Evolutionary conservation across 257 asterid genomes (phyloP).

Genomic region (Asclepias syriaca): DNA sequence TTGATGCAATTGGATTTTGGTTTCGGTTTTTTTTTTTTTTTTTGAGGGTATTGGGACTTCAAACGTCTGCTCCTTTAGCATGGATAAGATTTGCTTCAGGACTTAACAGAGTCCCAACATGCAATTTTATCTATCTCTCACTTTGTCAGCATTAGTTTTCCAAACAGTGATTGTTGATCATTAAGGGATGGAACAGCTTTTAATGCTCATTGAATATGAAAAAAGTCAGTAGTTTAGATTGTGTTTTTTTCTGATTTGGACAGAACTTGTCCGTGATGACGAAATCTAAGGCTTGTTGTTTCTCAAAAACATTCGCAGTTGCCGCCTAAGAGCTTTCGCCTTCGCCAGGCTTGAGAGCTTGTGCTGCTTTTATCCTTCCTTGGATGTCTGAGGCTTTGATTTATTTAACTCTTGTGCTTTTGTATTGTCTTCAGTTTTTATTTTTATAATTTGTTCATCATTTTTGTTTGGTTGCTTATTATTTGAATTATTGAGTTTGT

Average conservation of each 20-base stretch:
- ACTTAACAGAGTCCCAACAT: conserved; percentile 33
- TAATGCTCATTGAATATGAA: not conserved
- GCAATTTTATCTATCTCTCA: conserved; percentile 31
- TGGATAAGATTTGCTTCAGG: conserved; percentile 27
- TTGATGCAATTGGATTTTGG: not conserved
- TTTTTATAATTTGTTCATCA: not conserved
- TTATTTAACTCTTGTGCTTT: not conserved
- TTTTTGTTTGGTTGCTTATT: not conserved
- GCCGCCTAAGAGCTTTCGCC: conserved; percentile 74
- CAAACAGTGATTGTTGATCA: conserved; percentile 33
- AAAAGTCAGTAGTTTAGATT: not conserved
- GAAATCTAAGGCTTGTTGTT: conserved; percentile 64
- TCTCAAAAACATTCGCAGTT: conserved; percentile 75
- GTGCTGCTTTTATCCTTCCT: conserved; percentile 74
- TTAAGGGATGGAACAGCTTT: conserved; percentile 25
- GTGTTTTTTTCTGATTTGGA: not conserved
- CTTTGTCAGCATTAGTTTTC: conserved; percentile 32
- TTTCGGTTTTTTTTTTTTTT: not conserved
- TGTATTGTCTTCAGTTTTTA: not conserved
- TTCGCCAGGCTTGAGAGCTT: conserved; percentile 73
- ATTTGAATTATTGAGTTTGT: not conserved
- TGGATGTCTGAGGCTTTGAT: conserved; percentile 57
- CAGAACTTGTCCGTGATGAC: conserved; percentile 36
- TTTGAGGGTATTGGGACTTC: conserved; percentile 15
- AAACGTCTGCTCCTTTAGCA: conserved; percentile 25